phyloP scores from a whole-genome alignment of 75 land plant genomes.

The Larix kaempferi region DNA sequence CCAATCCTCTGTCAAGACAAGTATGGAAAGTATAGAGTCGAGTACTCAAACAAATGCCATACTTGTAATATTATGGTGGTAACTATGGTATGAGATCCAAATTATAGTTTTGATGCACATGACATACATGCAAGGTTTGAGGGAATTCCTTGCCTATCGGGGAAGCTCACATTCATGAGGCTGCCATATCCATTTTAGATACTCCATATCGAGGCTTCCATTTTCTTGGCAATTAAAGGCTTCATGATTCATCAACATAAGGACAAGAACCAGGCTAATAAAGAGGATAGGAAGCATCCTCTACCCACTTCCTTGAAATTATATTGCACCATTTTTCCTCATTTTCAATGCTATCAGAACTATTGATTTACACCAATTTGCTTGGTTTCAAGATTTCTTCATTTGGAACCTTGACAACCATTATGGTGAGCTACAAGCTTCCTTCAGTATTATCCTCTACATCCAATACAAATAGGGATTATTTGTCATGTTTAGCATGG shows the following conservation, averaged over 20 bases:
- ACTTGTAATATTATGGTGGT: no score
- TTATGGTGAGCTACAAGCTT: no score
- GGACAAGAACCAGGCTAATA: slow-evolving; percentile 67
- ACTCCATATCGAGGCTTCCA: slow-evolving; percentile 65
- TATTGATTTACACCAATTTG: background rate
- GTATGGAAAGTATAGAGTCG: no score
- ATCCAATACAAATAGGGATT: no score
- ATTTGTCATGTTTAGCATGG: no score
- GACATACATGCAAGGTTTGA: background rate
- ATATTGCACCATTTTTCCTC: slow-evolving; percentile 38
- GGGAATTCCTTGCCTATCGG: slow-evolving; percentile 32
- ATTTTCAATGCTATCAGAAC: background rate
- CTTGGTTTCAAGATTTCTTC: background rate
- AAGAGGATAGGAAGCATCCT: slow-evolving; percentile 59
- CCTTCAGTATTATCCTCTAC: no score
- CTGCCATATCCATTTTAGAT: slow-evolving; percentile 77
- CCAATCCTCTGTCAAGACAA: no score
- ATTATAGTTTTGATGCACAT: background rate
- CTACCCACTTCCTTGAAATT: slow-evolving; percentile 62
- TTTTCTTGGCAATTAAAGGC: slow-evolving; percentile 70
- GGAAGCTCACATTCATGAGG: slow-evolving; percentile 72
- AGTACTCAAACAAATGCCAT: no score
- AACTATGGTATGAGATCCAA: background rate
- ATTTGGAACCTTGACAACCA: no score
- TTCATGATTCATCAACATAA: slow-evolving; percentile 79